Evolutionary conservation across 257 asterid species (phyloP), one percentile per base, ranked within the genome.

Genomic region (Linderniella brevidens): DNA sequence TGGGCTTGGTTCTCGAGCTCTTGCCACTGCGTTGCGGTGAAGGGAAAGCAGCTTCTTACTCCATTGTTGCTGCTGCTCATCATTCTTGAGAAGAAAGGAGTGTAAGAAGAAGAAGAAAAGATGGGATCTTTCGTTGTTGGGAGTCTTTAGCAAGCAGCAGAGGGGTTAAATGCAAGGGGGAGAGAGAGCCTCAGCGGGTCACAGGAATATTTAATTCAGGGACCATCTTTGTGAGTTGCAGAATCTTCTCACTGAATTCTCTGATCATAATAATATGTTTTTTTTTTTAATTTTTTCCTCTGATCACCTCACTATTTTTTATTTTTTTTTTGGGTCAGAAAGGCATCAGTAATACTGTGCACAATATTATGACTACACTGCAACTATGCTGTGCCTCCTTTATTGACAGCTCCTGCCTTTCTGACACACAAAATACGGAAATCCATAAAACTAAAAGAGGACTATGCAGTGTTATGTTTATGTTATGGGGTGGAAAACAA

Each of bases 1-100:
- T 84, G 93, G 44, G 94, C 88, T 55, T 90, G 98, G 55, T 80
- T 93, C 49, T 90, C 98, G 15, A 90, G 94, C 32, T 90, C 94
- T 68, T 81, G 94, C 93, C 94, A 77, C 42, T 90, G 98, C 9
- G 82, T 57, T 15, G 87, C 79, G 18, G 93, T 81, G 64, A 90
- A 90, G 36, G 95, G 95, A 41, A 43, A 73, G 58, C 77, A 73
- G 43, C 52, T 68, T 39, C 79, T 68, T 39, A 58, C 64, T 50
- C 48, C 45, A 16, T 17, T 50, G 44, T 58, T 81, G 87, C 73
- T 76, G 35, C 8, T 51, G n/a, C n/a, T n/a, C n/a, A n/a, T n/a
- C 72, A 69, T 72, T 7, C 19, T 8, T 38, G 45, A 18, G 9
- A 38, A 25, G 25, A 19, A 4, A 25, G 38, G 19, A 14, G 4